phyloP scores from a whole-genome alignment of 2,329 filamentous ascomycete species.

The Trichoderma citrinoviride region DNA sequence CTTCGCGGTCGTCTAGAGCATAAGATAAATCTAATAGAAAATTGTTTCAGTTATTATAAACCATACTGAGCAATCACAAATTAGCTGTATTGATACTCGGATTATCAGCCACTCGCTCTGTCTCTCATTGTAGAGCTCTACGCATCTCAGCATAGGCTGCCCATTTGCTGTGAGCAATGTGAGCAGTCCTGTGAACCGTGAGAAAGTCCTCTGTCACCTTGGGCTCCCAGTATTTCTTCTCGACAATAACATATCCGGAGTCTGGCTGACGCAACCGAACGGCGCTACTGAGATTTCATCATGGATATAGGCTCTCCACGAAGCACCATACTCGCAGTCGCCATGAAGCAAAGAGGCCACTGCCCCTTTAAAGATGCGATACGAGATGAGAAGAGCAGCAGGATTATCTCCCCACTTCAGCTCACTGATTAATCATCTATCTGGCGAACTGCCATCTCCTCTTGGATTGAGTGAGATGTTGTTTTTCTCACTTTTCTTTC shows the following conservation, averaged over 20 bases:
- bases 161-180: constrained; percentile 50
- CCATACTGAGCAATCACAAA: too few relatives aligned
- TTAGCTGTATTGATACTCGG: too few relatives aligned
- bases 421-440: constrained; percentile 3
- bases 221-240: constrained; percentile 49
- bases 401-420: constrained; percentile 11
- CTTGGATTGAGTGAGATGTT: constrained; percentile 3
- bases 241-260: constrained; percentile 52
- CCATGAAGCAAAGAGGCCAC: constrained; percentile 54
- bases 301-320: constrained; percentile 51
- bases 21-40: too few relatives aligned
- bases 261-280: constrained; percentile 44
- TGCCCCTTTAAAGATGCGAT: constrained; percentile 35
- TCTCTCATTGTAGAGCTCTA: constrained; percentile 59
- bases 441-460: neutral
- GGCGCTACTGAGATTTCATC: constrained; percentile 42
- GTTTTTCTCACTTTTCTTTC: too few relatives aligned
- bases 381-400: neutral
- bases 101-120: constrained; percentile 44
- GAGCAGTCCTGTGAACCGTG: constrained; percentile 51
- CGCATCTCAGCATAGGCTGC: constrained; percentile 56
- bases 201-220: constrained; percentile 53
- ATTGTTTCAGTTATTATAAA: too few relatives aligned
- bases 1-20: too few relatives aligned
- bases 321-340: constrained; percentile 48